A percentile compares a stretch with the other conserved stretches of the same genome.
Evolutionary conservation across 306 rosid genomes (phyloP).

Genomic region (Canavalia ensiformis): DNA sequence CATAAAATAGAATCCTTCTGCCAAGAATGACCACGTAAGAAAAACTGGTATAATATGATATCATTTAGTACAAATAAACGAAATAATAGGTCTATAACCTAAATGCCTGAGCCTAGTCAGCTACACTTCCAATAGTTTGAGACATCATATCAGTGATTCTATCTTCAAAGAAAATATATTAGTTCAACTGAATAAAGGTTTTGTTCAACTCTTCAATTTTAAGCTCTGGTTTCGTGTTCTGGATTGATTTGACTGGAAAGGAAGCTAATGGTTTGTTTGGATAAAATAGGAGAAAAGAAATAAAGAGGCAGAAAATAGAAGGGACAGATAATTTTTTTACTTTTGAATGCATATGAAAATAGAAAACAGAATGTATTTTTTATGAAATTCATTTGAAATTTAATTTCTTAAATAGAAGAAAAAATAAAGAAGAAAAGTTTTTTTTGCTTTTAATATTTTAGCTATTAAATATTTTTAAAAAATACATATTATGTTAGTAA

Average conservation of each 20-base stretch:
- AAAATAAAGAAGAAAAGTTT: too few relatives aligned
- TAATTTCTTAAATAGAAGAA: too few relatives aligned
- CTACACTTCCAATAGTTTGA: background rate
- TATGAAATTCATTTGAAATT: too few relatives aligned
- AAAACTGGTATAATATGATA: background rate
- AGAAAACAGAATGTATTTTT: too few relatives aligned
- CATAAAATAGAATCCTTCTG: constrained; percentile 27
- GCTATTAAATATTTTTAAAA: too few relatives aligned
- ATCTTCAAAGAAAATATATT: background rate
- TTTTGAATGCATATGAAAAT: too few relatives aligned
- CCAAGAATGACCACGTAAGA: background rate
- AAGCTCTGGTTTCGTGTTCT: constrained; percentile 1
- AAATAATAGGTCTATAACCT: background rate
- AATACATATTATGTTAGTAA: too few relatives aligned
- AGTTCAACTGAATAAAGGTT: background rate
- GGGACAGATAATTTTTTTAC: too few relatives aligned
- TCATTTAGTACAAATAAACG: background rate
- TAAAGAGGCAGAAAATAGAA: too few relatives aligned
- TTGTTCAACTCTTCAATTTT: background rate
- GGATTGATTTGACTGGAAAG: background rate
- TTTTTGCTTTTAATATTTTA: too few relatives aligned
- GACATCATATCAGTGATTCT: background rate
- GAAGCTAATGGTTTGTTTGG: background rate
- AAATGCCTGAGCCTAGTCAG: constrained; percentile 4
- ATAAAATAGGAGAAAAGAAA: too few relatives aligned